Conservation (phyloP, 768 basidiomycete species). For the Lactarius pseudohatsudake region DNA sequence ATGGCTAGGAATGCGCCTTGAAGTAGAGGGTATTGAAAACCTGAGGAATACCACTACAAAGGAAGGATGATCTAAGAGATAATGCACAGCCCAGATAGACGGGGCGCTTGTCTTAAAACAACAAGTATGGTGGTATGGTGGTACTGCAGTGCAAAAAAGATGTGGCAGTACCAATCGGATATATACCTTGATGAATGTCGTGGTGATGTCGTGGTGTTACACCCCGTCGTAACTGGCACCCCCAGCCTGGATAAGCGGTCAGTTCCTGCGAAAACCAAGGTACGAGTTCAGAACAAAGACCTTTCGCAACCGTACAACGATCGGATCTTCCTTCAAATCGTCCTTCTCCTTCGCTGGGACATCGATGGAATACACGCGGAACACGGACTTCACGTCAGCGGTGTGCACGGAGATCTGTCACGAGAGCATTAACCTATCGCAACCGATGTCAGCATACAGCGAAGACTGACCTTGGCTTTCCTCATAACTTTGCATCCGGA, state of each 20-base stretch:
- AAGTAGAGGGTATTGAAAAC: slow-evolving; percentile 62
- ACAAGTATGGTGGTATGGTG: not conserved
- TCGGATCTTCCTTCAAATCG: slow-evolving; percentile 85
- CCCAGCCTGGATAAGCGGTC: slow-evolving; percentile 55
- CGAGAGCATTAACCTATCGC: slow-evolving; percentile 18
- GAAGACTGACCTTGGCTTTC: slow-evolving; percentile 71
- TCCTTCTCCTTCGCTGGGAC: slow-evolving; percentile 81
- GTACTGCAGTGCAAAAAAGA: slow-evolving; percentile 4
- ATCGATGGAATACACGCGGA: slow-evolving; percentile 82
- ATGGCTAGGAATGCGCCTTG: slow-evolving; percentile 87
- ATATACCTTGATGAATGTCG: not conserved
- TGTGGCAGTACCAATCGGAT: not conserved
- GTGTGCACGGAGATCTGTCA: slow-evolving; percentile 86
- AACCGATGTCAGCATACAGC: not conserved
- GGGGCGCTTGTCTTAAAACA: slow-evolving; percentile 4
- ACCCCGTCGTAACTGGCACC: slow-evolving; percentile 89
- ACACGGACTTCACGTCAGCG: slow-evolving; percentile 80
- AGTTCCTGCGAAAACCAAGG: slow-evolving; percentile 29
- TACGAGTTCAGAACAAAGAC: slow-evolving; percentile 43
- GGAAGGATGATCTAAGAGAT: not conserved
- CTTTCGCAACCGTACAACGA: slow-evolving; percentile 78
- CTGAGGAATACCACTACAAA: slow-evolving; percentile 49
- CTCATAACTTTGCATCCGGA: slow-evolving; percentile 85
- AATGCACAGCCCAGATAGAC: not conserved
- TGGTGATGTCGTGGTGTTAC: slow-evolving; percentile 37